Conservation (phyloP, 345 rosid species). For the Laguncularia racemosa region DNA sequence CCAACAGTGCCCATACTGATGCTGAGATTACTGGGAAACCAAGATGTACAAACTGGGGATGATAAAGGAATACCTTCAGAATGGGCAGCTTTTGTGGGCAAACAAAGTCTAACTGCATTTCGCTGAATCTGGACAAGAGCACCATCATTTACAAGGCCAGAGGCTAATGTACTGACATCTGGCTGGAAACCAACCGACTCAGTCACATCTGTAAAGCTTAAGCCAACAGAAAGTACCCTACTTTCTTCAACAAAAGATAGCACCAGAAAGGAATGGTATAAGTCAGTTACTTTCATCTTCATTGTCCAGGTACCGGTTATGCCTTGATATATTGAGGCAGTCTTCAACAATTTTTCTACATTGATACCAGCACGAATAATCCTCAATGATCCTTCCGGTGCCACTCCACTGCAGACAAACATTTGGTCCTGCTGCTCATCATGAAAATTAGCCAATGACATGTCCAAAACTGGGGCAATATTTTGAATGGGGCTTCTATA, state of each 20-base stretch:
- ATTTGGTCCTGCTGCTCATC: conserved; percentile 87
- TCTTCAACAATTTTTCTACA: conserved; percentile 78
- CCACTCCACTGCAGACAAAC: conserved; percentile 93
- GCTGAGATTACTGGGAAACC: conserved; percentile 66
- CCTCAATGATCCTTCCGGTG: conserved; percentile 96
- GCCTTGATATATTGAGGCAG: conserved; percentile 88
- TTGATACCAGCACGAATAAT: conserved; percentile 76
- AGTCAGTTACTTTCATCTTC: conserved; percentile 61
- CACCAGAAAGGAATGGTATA: conserved; percentile 88
- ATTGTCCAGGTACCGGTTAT: conserved; percentile 89
- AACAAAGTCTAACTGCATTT: conserved; percentile 78
- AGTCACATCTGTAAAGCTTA: conserved; percentile 90
- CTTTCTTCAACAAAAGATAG: conserved; percentile 97
- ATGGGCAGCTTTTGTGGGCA: conserved; percentile 81
- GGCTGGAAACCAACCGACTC: conserved; percentile 92
- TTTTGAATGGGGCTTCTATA: conserved; percentile 65
- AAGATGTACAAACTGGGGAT: conserved; percentile 68
- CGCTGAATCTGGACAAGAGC: conserved; percentile 82
- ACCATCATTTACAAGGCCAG: conserved; percentile 82
- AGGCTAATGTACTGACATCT: conserved; percentile 91
- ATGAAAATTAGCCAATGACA: conserved; percentile 77
- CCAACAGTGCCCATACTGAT: conserved; percentile 97
- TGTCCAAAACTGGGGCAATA: conserved; percentile 88
- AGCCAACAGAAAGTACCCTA: conserved; percentile 87
- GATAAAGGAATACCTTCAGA: conserved; percentile 64